Base-by-base conservation (phyloP, 2,329 filamentous ascomycete species). In the Botryotinia narcissicola region DNA sequence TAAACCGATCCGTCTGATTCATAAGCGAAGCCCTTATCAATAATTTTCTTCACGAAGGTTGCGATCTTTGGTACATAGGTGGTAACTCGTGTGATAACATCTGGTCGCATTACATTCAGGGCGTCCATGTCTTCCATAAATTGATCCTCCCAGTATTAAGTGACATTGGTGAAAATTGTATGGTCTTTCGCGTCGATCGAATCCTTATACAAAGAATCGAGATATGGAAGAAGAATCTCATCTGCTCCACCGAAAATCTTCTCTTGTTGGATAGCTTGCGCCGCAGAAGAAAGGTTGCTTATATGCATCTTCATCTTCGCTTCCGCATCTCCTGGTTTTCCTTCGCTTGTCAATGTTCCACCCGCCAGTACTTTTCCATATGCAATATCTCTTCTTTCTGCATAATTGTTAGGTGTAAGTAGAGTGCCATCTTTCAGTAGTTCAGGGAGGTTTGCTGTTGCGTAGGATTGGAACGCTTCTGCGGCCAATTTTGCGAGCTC, bases 1-100 rank as follows among this genome's bases (percentile, higher is more conserved):
- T 73, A 70, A 46, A 73, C 72, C 0, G 93, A 97, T 0, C 94
- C 95, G 78, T 96, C 92, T n/a, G 72, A 64, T 79, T 89, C 87
- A 77, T 98, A 98, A 2, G 91, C 95, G 78, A 95, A 98, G 0
- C 93, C 92, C 80, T 97, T 97, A 70, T 92, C 57, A 73, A 97
- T 93, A 76, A 88, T 90, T 32, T 63, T 74, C 79, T 95, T 88
- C 0, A 98, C 93, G 76, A 97, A 98, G 16, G 88, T 85, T 63
- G 93, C 93, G 79, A 98, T 98, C 80, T 97, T 91, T 0, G 91
- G 90, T 6, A 95, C 92, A 78, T 96, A 98, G 79, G 97, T 94
- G 1, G 94, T 97, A n/a, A 98, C 95, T 73, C 95, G 87, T 0
- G 94, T 97, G 40, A 97, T 85, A 48, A 92, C 88, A 79, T 97